These are phyloP conservation scores for Arthrobotrys conoides DNA, from an alignment of 2,329 filamentous ascomycete species.

Conservation along the genomic window DNA sequence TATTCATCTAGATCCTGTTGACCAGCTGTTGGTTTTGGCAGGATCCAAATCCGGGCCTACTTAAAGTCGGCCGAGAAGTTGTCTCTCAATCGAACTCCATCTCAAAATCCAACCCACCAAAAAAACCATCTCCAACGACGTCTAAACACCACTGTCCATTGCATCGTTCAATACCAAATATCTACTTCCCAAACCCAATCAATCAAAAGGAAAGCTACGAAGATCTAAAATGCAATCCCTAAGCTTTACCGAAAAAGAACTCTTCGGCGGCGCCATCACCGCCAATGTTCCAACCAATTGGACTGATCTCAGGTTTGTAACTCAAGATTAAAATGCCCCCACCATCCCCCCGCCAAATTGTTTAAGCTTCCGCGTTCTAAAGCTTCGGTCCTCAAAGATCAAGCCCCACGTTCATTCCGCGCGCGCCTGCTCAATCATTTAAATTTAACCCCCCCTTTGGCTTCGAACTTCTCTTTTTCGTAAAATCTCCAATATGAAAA, in stretches of 20 bases:
- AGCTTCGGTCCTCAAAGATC: conserved; percentile 48
- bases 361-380: conserved; percentile 44
- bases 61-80: conserved; percentile 48
- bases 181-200: neutral
- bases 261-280: conserved; percentile 63
- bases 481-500: neutral
- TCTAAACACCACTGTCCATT: neutral
- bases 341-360: conserved; percentile 28
- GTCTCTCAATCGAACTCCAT: conserved; percentile 1
- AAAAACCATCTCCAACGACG: conserved; percentile 3
- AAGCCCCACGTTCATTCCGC: conserved; percentile 52
- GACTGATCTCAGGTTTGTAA: conserved; percentile 57
- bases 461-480: conserved; percentile 25
- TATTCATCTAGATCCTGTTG: conserved; percentile 33
- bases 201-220: conserved; percentile 9
- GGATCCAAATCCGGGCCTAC: conserved; percentile 43
- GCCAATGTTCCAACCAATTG: conserved; percentile 56
- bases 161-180: conserved; percentile 1
- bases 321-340: neutral
- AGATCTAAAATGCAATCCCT: conserved; percentile 26
- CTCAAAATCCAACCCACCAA: conserved; percentile 32
- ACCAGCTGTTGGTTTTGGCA: conserved; percentile 22
- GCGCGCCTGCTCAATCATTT: conserved; percentile 37
- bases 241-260: conserved; percentile 43
- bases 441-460: conserved; percentile 18